Conservation (phyloP, 2,329 filamentous ascomycete species). For the Taxawa tesnikishii region DNA sequence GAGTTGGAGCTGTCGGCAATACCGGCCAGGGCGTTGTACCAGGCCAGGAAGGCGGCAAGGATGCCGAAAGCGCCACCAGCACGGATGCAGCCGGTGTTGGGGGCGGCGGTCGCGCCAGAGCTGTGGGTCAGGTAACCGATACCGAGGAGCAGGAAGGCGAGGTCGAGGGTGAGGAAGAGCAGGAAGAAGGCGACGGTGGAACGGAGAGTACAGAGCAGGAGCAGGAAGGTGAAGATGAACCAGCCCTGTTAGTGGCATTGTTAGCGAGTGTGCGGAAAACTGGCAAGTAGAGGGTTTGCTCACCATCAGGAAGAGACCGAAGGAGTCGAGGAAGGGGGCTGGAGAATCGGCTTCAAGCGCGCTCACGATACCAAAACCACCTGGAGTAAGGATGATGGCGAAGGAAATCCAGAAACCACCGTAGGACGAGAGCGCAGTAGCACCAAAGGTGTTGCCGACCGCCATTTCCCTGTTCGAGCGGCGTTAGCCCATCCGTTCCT, state of each 20-base stretch:
- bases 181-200: conserved; percentile 47
- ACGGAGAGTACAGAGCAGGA: conserved; percentile 40
- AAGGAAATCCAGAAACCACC: conserved; percentile 51
- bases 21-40: conserved; percentile 44
- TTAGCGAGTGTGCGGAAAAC: conserved; percentile 4
- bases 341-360: conserved; percentile 25
- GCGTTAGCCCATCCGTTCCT: conserved; percentile 6
- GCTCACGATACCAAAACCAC: conserved; percentile 35
- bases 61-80: conserved; percentile 42
- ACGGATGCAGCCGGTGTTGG: conserved; percentile 33
- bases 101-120: conserved; percentile 20
- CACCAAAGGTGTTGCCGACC: conserved; percentile 51
- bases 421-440: conserved; percentile 48
- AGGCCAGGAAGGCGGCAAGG: conserved; percentile 39
- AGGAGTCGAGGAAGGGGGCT: conserved; percentile 36
- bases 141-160: conserved; percentile 47
- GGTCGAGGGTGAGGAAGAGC: conserved; percentile 45
- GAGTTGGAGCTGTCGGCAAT: conserved; percentile 46
- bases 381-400: conserved; percentile 45
- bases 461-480: conserved; percentile 35
- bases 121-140: conserved; percentile 38
- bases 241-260: conserved; percentile 24
- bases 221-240: conserved; percentile 46
- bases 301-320: conserved; percentile 46
- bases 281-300: conserved; percentile 4